Evolutionary conservation across 2,329 filamentous ascomycete genomes (phyloP).

Genomic region (Rhynchosporium secalis): DNA sequence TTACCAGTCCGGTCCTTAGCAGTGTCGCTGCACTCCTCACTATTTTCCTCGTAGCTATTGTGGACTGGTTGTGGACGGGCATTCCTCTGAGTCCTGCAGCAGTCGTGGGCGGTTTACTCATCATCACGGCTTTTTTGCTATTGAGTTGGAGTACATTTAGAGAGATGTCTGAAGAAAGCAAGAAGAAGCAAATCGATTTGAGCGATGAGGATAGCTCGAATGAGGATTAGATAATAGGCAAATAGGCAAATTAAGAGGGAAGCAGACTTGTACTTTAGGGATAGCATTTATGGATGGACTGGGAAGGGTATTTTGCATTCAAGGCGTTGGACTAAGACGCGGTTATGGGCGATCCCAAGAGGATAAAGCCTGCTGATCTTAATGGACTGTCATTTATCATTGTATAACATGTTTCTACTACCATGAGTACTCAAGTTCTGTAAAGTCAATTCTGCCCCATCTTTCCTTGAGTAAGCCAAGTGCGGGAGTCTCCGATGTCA

Average conservation of each 20-base stretch:
- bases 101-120: slow-evolving; percentile 79
- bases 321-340: background rate
- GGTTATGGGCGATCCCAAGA: slow-evolving; percentile 2
- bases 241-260: background rate
- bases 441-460: background rate
- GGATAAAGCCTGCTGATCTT: background rate
- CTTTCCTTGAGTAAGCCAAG: background rate
- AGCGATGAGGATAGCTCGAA: slow-evolving; percentile 45
- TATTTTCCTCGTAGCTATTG: slow-evolving; percentile 93
- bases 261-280: background rate
- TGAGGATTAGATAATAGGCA: slow-evolving; percentile 3
- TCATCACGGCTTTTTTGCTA: slow-evolving; percentile 84
- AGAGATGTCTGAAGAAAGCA: slow-evolving; percentile 85
- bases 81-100: slow-evolving; percentile 73
- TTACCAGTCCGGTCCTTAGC: slow-evolving; percentile 89
- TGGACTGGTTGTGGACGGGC: slow-evolving; percentile 84
- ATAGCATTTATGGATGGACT: slow-evolving; percentile 3
- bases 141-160: slow-evolving; percentile 89
- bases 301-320: background rate
- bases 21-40: slow-evolving; percentile 92
- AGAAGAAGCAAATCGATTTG: slow-evolving; percentile 51
- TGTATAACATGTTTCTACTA: background rate
- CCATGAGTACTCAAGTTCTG: too few species aligned
- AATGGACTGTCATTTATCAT: background rate
- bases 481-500: background rate